Evolutionary conservation across 2,329 filamentous ascomycete genomes (phyloP).

Genomic region (Monosporascus sp.): DNA sequence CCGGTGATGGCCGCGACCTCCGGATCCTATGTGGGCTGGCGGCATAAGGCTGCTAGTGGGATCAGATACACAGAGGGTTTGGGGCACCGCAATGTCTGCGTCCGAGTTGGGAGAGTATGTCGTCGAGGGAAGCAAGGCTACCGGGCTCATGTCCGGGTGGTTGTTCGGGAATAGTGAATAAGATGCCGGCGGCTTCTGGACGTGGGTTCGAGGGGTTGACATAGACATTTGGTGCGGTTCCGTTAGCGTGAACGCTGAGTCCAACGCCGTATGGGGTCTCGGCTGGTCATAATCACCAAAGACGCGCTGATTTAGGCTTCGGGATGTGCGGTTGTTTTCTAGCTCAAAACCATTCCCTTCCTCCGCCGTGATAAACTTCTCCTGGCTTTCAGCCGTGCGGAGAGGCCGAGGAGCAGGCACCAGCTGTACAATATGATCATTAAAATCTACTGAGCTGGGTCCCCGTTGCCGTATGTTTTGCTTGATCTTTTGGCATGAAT

Average conservation of each 20-base stretch:
- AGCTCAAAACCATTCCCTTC: constrained; percentile 28
- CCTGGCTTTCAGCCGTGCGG: constrained; percentile 28
- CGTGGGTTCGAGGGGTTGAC: constrained; percentile 18
- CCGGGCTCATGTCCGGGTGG: constrained; percentile 25
- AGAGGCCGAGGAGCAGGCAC: constrained; percentile 23
- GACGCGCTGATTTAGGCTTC: constrained; percentile 11
- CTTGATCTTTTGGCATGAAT: constrained; percentile 37
- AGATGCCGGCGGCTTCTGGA: constrained; percentile 28
- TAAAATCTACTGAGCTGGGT: constrained; percentile 20
- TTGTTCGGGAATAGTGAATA: constrained; percentile 35
- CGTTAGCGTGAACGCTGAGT: constrained; percentile 16
- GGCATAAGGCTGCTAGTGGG: constrained; percentile 31
- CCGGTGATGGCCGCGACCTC: constrained; percentile 36
- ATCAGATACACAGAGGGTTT: constrained; percentile 7
- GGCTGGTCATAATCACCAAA: constrained; percentile 26
- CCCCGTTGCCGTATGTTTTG: constrained; percentile 24
- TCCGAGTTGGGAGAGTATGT: constrained; percentile 34
- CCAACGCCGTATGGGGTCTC: constrained; percentile 27
- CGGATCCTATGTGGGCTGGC: constrained; percentile 38
- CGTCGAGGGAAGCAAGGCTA: constrained; percentile 40
- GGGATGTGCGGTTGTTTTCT: constrained; percentile 16
- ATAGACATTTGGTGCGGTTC: constrained; percentile 25
- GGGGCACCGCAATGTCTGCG: constrained; percentile 5
- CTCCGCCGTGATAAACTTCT: constrained; percentile 25
- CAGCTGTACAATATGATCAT: constrained; percentile 30